Conservation (phyloP, 2,329 filamentous ascomycete species). For the Aspergillus sp. region DNA sequence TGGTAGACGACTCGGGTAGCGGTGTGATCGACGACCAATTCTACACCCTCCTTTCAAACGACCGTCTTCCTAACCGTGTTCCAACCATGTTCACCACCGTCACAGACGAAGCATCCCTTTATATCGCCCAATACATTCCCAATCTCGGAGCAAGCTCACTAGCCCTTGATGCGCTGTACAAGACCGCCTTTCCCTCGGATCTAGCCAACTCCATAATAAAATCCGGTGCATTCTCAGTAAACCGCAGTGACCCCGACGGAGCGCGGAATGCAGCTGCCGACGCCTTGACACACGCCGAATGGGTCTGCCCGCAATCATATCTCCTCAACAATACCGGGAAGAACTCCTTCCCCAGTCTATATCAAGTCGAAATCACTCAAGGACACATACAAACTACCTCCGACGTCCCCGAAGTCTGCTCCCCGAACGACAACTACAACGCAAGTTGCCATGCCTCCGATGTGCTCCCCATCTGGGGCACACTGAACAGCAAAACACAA, state of each 20-base stretch:
- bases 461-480: constrained; percentile 22
- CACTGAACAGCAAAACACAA: constrained; percentile 17
- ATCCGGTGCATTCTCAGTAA: constrained; percentile 8
- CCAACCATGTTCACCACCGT: constrained; percentile 24
- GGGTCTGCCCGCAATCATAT: constrained; percentile 7
- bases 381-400: constrained; percentile 17
- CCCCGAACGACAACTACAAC: constrained; percentile 19
- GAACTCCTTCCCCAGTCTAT: constrained; percentile 13
- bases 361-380: constrained; percentile 14
- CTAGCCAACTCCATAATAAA: constrained; percentile 12
- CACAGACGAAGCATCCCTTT: constrained; percentile 19
- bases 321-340: constrained; percentile 1
- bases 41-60: constrained; percentile 13
- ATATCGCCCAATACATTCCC: constrained; percentile 6
- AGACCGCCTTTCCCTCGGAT: constrained; percentile 8
- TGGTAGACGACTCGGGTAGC: constrained; percentile 18
- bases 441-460: constrained; percentile 23
- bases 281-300: constrained; percentile 5
- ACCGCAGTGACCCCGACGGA: constrained; percentile 10
- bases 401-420: constrained; percentile 14
- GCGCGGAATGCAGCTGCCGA: constrained; percentile 11
- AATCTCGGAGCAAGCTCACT: constrained; percentile 5
- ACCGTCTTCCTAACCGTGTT: constrained; percentile 18
- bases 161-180: constrained; percentile 11
- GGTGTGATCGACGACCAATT: constrained; percentile 25